Evolutionary conservation across 129 eudicot genomes (phyloP), one percentile per base, ranked within the genome.

Genomic region (Kitagawia praeruptora): DNA sequence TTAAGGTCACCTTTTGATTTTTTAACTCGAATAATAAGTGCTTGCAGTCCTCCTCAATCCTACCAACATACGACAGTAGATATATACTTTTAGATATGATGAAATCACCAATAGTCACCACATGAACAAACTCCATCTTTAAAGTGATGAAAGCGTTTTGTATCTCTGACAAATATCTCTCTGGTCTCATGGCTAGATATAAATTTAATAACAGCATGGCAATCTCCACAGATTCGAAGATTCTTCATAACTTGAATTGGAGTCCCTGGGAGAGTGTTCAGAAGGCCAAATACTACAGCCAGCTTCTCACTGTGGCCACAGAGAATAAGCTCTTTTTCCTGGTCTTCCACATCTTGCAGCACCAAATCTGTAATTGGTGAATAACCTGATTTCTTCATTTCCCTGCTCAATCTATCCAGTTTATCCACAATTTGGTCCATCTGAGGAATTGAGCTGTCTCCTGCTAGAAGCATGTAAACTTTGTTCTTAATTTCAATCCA

Each of bases 311-410:
- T 90, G 71, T 94, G 98, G 75, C 98, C 96, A 84, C 98, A 91
- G 81, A 94, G 79, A 77, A 94, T 90, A 64, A 87, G 89, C 78
- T 94, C 98, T 78, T 94, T 94, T 75, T 94, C 96, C 78, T 92
- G 98, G 82, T 94, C 97, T 87, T 94, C 98, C 81, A 90, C 98
- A 89, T 94, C 98, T 86, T 92, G 98, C 70, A 92, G 84, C 41
- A 94, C 98, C 85, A 83, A 90, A 6, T 88, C 84, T 49, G 93
- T 92, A 34, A 90, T 82, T 0, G 89, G 90, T 38, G 80, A 75
- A 76, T 85, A 82, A 77, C 97, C 98, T 18, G 85, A 80, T 82
- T 82, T 88, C 87, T 85, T 90, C 96, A 92, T 92, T 87, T 86
- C 96, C 81, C 76, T 82, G 56, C 85, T 81, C 74, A 92, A 77